phyloP scores from a whole-genome alignment of 805 yeast genomes.

The Wickerhamomyces pijperi region DNA sequence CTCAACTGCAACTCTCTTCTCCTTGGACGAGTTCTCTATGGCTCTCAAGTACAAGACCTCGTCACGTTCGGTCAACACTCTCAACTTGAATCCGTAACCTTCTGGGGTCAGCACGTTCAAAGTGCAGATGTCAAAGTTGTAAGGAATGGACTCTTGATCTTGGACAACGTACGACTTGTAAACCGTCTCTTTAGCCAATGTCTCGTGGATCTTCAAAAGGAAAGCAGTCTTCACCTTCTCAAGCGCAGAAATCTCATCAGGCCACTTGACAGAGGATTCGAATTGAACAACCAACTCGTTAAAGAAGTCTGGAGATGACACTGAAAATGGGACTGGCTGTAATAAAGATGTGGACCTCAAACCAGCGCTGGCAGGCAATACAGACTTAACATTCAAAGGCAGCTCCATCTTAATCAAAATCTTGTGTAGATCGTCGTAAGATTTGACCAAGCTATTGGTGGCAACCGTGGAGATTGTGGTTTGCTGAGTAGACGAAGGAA shows the following conservation, averaged over 20 bases:
- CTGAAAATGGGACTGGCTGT: conserved; percentile 76
- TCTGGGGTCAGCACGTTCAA: conserved; percentile 71
- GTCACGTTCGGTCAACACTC: conserved; percentile 78
- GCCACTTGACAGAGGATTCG: conserved; percentile 91
- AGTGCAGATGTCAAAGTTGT: conserved; percentile 43
- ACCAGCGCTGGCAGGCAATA: conserved; percentile 64
- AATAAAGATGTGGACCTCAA: conserved; percentile 66
- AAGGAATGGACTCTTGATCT: conserved; percentile 56
- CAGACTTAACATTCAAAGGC: conserved; percentile 63
- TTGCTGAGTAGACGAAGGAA: conserved; percentile 46
- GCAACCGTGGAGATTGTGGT: conserved; percentile 32
- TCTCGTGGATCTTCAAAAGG: conserved; percentile 53
- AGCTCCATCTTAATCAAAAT: conserved; percentile 35
- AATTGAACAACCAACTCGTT: conserved; percentile 77
- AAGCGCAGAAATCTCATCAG: conserved; percentile 75
- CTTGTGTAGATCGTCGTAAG: conserved; percentile 52
- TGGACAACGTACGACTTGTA: conserved; percentile 52
- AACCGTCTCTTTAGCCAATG: conserved; percentile 32
- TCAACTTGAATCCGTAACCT: conserved; percentile 76
- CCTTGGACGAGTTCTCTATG: conserved; percentile 52
- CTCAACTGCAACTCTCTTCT: conserved; percentile 45
- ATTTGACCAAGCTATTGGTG: conserved; percentile 31
- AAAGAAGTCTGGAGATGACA: conserved; percentile 64
- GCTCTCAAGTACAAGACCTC: conserved; percentile 65
- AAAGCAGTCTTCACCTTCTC: conserved; percentile 91